phyloP scores from a whole-genome alignment of 1,139 yeast species.

The Pichia sp. region DNA sequence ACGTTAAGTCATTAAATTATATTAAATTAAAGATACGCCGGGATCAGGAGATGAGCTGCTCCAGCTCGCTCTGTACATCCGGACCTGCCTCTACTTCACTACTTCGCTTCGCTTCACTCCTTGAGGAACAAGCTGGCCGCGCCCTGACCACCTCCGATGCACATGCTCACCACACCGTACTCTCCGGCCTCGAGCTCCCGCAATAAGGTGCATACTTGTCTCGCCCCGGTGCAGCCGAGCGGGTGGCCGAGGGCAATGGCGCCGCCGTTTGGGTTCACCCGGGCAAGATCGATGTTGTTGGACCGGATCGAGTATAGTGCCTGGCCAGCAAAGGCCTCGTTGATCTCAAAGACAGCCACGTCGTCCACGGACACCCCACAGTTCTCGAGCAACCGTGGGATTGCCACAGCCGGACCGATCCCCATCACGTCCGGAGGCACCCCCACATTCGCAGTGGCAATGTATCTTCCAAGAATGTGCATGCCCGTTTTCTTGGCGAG shows the following conservation, averaged over 20 bases:
- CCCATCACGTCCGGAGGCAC: conserved; percentile 98
- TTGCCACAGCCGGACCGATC: conserved; percentile 91
- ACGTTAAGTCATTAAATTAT: too few relatives aligned
- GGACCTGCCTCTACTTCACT: not conserved
- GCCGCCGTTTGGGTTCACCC: conserved; percentile 90
- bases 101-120: conserved; percentile 39
- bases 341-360: conserved; percentile 74
- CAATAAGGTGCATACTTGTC: conserved; percentile 85
- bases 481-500: conserved; percentile 71
- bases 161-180: conserved; percentile 90
- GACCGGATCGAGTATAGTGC: conserved; percentile 70
- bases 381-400: conserved; percentile 71
- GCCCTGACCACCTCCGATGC: conserved; percentile 98
- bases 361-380: conserved; percentile 62
- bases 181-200: conserved; percentile 76
- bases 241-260: conserved; percentile 97
- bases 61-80: too few relatives aligned
- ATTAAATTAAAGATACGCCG: not conserved
- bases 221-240: conserved; percentile 91
- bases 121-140: conserved; percentile 83
- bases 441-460: conserved; percentile 74
- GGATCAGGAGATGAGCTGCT: not conserved
- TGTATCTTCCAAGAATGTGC: conserved; percentile 67
- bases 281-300: conserved; percentile 60
- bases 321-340: conserved; percentile 96